Evolutionary conservation across 2,329 filamentous ascomycete species (phyloP), one percentile per base, ranked within the genome.

Genomic region (Dactylonectria estremocensis): DNA sequence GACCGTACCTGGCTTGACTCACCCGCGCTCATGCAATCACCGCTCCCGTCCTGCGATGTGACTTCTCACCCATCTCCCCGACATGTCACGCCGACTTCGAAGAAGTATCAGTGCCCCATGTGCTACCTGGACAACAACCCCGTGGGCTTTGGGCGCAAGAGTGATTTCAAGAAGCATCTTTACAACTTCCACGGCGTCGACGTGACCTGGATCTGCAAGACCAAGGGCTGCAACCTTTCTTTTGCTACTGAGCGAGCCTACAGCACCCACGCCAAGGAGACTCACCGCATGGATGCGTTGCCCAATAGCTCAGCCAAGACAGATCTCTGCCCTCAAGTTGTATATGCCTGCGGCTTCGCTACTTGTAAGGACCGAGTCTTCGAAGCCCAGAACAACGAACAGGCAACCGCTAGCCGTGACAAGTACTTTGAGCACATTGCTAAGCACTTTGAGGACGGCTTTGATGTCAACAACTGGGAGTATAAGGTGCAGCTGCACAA

Each of bases 161-260:
- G 82, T 71, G 83, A 85, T 70, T 84, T 85, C 72, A 85, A 85
- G 78, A 84, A 85, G 77, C 83, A 85, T 69, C 75, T 85, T n/a
- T 82, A 84, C 77, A 83, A 83, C 73, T 85, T 84, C 69, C 83
- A 85, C 69, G 81, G 82, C 43, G 78, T 80, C 54, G 82, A 84
- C 68, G 77, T 80, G 40, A 77, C 80, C 45, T 85, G 83, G 83
- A 75, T 83, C 20, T 85, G 83, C 75, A 82, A 79, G 52, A 82
- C 80, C 43, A 80, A 79, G 66, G 79, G 77, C 28, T 85, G 83
- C 72, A 77, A 80, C 50, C 74, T 83, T n/a, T 80, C 81, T 4
- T 84, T 84, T 50, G 82, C 83, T 62, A 84, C 83, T 22, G 83
- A 85, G 67, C 79, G 81, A 64, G 82, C 83, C 40, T 85, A 84